Percentiles rank a stretch among this genome's conserved stretches.
Evolutionary conservation across 192 early-diverging fungal species (phyloP).

Genomic region (Jimgerdemannia flammicorona): DNA sequence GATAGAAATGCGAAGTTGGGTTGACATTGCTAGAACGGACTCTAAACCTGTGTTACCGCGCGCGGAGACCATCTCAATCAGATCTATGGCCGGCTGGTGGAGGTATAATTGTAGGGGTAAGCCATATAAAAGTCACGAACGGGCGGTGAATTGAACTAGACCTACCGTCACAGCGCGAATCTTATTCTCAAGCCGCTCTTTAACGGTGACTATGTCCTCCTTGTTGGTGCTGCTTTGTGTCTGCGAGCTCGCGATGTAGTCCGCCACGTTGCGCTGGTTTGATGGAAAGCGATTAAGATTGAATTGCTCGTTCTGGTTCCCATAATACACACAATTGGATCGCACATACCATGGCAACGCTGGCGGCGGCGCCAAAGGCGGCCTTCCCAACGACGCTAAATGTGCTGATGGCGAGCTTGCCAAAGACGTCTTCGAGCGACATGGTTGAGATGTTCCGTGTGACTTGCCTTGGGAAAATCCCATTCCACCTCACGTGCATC

Average conservation of each 20-base stretch:
- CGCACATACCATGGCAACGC: conserved; percentile 27
- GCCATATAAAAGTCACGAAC: neutral
- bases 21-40: conserved; percentile 51
- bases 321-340: neutral
- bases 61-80: conserved; percentile 58
- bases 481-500: too few relatives aligned
- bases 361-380: conserved; percentile 30
- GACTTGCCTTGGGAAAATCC: too few relatives aligned
- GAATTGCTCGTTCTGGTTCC: neutral
- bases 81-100: conserved; percentile 62
- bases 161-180: neutral
- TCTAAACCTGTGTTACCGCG: conserved; percentile 57
- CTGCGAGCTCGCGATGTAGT: conserved; percentile 26
- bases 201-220: conserved; percentile 26
- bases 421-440: conserved; percentile 29
- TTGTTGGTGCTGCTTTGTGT: conserved; percentile 15
- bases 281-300: neutral
- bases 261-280: conserved; percentile 4
- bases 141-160: neutral
- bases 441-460: neutral
- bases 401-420: conserved; percentile 30
- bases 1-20: conserved; percentile 49
- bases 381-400: conserved; percentile 26
- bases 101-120: too few relatives aligned
- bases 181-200: conserved; percentile 13